Percentiles rank a stretch among this genome's conserved stretches.
phyloP scores from a whole-genome alignment of 164 flowering plant species.

The Amborella trichopoda region DNA sequence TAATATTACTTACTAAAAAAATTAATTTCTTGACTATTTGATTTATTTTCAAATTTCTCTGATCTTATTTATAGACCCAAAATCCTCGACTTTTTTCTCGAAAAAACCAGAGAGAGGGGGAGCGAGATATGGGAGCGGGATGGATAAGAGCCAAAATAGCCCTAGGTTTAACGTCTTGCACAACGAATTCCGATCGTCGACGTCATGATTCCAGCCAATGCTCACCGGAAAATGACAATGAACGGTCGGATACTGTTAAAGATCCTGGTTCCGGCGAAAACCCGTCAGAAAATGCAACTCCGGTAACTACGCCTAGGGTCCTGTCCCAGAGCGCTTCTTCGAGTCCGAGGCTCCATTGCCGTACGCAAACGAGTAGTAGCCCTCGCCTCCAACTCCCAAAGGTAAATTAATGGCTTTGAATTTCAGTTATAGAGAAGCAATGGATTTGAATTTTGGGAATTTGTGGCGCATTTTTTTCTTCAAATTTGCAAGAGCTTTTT shows the following conservation, averaged over 20 bases:
- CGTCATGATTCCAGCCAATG: not conserved
- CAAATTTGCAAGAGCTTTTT: too few relatives aligned
- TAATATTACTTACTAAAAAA: too few relatives aligned
- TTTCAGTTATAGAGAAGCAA: too few relatives aligned
- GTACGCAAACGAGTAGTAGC: not conserved
- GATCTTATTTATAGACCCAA: too few relatives aligned
- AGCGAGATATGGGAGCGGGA: slow-evolving; percentile 1
- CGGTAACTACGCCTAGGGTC: slow-evolving; percentile 1
- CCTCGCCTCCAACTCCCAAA: not conserved
- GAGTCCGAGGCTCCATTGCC: not conserved
- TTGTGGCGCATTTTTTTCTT: too few relatives aligned
- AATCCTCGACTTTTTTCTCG: too few relatives aligned
- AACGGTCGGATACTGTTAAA: too few relatives aligned
- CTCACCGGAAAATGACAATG: not conserved
- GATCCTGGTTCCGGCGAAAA: not conserved
- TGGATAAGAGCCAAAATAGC: not conserved
- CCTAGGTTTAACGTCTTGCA: not conserved
- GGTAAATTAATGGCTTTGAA: too few relatives aligned
- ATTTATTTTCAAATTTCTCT: too few relatives aligned
- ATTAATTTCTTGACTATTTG: too few relatives aligned
- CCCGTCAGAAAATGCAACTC: not conserved
- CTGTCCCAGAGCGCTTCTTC: not conserved
- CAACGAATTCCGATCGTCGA: not conserved
- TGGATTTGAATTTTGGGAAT: too few relatives aligned
- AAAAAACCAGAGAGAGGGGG: too few relatives aligned